phyloP scores from a whole-genome alignment of 352 stramenopile genomes.

The Thalassiosira sp. region DNA sequence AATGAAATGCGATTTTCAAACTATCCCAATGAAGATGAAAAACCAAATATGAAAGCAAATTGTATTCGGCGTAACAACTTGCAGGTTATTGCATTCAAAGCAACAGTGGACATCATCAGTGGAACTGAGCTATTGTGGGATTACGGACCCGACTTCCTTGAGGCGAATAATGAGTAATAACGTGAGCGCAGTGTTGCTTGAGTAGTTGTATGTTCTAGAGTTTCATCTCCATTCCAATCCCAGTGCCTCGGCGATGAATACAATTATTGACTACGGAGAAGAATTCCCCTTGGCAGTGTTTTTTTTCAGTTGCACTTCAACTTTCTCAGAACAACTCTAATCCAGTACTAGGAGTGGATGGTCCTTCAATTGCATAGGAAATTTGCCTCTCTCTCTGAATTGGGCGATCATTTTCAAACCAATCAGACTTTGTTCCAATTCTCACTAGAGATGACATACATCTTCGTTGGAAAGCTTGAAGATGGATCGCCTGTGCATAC shows the following conservation, averaged over 20 bases:
- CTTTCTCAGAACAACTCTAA: conserved; percentile 20
- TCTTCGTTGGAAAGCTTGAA: conserved; percentile 24
- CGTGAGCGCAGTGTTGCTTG: neutral
- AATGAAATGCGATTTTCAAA: conserved; percentile 6
- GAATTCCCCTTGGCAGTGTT: conserved; percentile 21
- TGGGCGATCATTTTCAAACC: conserved; percentile 37
- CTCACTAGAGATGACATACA: conserved; percentile 22
- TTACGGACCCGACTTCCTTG: neutral
- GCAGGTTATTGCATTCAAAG: conserved; percentile 10
- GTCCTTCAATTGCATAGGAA: neutral
- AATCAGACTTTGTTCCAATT: conserved; percentile 49
- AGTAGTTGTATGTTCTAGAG: conserved; percentile 54
- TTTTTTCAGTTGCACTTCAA: conserved; percentile 26
- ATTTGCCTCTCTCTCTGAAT: conserved; percentile 1
- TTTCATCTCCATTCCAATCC: conserved; percentile 20
- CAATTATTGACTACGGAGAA: conserved; percentile 50
- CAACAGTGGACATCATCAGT: neutral
- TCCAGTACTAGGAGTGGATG: neutral
- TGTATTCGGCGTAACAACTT: conserved; percentile 8
- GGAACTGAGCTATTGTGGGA: conserved; percentile 5
- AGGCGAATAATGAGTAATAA: neutral
- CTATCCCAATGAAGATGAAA: conserved; percentile 5
- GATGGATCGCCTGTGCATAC: conserved; percentile 20
- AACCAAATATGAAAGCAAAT: conserved; percentile 6
- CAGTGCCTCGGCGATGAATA: conserved; percentile 12